phyloP scores from a whole-genome alignment of 768 basidiomycete genomes.

The Naganishia vishniacii region DNA sequence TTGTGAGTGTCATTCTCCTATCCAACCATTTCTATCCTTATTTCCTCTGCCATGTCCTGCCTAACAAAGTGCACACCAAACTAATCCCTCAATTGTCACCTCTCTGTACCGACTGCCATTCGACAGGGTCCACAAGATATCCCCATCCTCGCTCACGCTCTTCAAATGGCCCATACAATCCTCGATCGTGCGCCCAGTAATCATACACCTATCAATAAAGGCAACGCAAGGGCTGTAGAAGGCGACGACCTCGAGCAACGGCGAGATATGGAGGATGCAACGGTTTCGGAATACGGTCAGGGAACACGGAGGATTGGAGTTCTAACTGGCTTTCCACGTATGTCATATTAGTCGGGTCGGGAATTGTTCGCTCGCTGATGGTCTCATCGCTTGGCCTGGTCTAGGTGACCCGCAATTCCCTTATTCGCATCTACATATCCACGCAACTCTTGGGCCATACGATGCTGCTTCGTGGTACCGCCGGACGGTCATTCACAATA shows the following conservation, averaged over 20 bases:
- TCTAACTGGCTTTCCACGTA: slow-evolving; percentile 18
- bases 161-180: background rate
- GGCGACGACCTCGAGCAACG: background rate
- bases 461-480: slow-evolving; percentile 7
- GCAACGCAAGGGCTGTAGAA: slow-evolving; percentile 24
- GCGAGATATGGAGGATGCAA: slow-evolving; percentile 9
- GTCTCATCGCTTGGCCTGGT: background rate
- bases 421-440: slow-evolving; percentile 20
- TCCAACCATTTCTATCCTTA: background rate
- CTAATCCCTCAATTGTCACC: too few species aligned
- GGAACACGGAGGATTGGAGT: slow-evolving; percentile 20
- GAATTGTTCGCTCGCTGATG: too few species aligned
- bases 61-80: too few species aligned
- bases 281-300: slow-evolving; percentile 1
- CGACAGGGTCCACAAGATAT: slow-evolving; percentile 17
- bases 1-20: slow-evolving; percentile 12
- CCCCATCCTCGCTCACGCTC: slow-evolving; percentile 18
- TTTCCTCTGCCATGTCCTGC: background rate
- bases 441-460: background rate
- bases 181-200: slow-evolving; percentile 25
- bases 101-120: too few species aligned
- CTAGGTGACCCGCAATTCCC: slow-evolving; percentile 23
- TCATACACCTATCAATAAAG: slow-evolving; percentile 23
- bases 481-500: background rate
- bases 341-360: background rate